Evolutionary conservation across 441 rosid species (phyloP), one percentile per base, ranked within the genome.

Genomic region (Lepidium campestre): DNA sequence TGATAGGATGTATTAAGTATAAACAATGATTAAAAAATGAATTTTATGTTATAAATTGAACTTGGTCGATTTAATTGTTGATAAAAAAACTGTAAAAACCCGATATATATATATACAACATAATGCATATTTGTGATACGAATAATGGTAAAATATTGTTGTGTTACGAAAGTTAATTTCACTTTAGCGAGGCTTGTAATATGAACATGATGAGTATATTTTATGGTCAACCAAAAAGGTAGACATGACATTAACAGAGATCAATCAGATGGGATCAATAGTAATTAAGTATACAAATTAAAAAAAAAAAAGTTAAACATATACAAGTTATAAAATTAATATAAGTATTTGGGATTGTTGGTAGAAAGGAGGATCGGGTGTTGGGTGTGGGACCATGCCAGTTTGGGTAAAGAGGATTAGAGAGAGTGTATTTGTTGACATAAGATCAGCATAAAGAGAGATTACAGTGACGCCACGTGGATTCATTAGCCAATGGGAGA

Each of bases 371-470:
- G 67, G 49, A 2, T 10, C 2, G 17, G 61, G 71, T 35, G n/a
- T 20, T 8, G 13, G 46, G 57, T 29, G 45, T 29, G 45, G 69
- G 77, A 4, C 58, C 59, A 46, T 66, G 36, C 72, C 67, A 59
- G 72, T 65, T 73, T 53, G 35, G 68, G 72, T 35, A 65, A 45
- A 46, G 17, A 15, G 55, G 32, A 27, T 15, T 3, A 57, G 27
- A 48, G 57, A 40, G 27, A 12, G 29, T 9, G 39, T 11, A 31
- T 55, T 18, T 49, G 35, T 39, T 42, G 35, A 42, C 35, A 32
- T 14, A 13, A 55, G 37, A 4, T 18, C 34, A 32, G 50, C 34
- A 19, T 15, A 52, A 46, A 48, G 36, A 65, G 57, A 45, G 72
- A 59, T 59, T 18, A 8, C 0, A 5, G 12, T 20, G 2, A 2